phyloP scores from a whole-genome alignment of 352 stramenopile species.

The Phytophthora boehmeriae region DNA sequence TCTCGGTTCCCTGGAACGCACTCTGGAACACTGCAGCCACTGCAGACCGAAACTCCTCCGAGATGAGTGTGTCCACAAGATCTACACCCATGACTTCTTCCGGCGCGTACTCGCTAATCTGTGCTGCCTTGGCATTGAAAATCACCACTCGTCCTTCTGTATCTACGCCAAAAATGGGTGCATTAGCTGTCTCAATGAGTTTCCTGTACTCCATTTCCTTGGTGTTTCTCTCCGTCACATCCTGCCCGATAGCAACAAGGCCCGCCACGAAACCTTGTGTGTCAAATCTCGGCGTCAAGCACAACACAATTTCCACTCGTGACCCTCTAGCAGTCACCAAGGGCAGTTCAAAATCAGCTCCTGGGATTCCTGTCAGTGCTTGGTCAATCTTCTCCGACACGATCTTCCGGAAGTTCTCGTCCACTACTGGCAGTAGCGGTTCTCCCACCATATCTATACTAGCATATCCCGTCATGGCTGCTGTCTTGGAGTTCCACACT shows the following conservation, averaged over 20 bases:
- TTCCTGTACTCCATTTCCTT: constrained; percentile 76
- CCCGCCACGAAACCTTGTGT: constrained; percentile 41
- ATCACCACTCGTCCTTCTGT: constrained; percentile 54
- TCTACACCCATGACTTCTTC: constrained; percentile 67
- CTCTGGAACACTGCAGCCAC: constrained; percentile 45
- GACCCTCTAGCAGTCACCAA: constrained; percentile 53
- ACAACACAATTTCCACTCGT: constrained; percentile 58
- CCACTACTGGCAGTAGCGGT: constrained; percentile 51
- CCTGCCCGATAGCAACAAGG: constrained; percentile 61
- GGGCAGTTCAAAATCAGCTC: constrained; percentile 55
- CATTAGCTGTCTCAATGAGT: constrained; percentile 89
- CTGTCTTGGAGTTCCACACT: constrained; percentile 68
- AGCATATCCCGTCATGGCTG: constrained; percentile 55
- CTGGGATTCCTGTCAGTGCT: constrained; percentile 47
- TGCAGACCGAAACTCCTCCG: constrained; percentile 37
- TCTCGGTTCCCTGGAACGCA: constrained; percentile 47
- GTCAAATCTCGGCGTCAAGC: constrained; percentile 58
- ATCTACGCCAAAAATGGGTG: constrained; percentile 86
- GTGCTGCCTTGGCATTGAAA: constrained; percentile 81
- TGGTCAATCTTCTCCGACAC: constrained; percentile 60
- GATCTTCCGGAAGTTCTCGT: constrained; percentile 45
- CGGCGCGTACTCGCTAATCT: constrained; percentile 73
- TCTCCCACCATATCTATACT: constrained; percentile 54
- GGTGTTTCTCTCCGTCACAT: constrained; percentile 67
- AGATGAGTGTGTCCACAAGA: constrained; percentile 77